Base-by-base conservation (phyloP, 2,329 filamentous ascomycete genomes). In the Fulvia fulva region DNA sequence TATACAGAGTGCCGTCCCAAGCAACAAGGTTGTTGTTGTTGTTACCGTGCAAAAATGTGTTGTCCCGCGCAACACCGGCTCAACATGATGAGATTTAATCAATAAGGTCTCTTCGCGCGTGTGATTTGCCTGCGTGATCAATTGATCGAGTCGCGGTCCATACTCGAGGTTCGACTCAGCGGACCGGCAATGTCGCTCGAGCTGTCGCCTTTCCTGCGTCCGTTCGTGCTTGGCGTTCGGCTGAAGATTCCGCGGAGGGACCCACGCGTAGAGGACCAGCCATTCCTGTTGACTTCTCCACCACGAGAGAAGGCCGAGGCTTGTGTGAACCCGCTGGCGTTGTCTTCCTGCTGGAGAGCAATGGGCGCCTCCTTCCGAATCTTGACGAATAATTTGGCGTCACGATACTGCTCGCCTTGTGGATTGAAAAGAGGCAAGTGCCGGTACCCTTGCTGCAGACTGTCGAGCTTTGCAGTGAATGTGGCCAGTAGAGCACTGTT, bases 321-420 rank as follows among this genome's bases (percentile, higher is more conserved):
- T 16, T 70, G 68, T 50, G 64, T 61, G 54, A 63, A 55, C 34
- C 66, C 65, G 50, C 68, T 64, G 25, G 61, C 63, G 28, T 59
- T 62, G 45, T 72, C 62, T 63, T 70, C 65, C 43, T 66, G 63
- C 52, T 67, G 68, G 51, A 69, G 55, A 7, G 68, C 62, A 43
- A 69, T 58, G 0, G 69, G 68, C 16, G 65, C 60, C 60, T 83
- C 78, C 64, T 85, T 88, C 65, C 86, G 86, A 76, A 97, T 89
- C 69, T 87, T 87, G 78, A 92, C 96, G 74, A 97, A 96, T 16
- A 99, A 80, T 11, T 91, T 95, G 2, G 94, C 96, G 76, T 97
- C 97, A 45, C 97, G 82, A 72, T 95, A 97, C 67, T 92, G 90
- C 67, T 97, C 92, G 60, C 92, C 94, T 63, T 91, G 89, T 56